Conservation (phyloP, 768 basidiomycete species). For the Trametes coccinea region DNA sequence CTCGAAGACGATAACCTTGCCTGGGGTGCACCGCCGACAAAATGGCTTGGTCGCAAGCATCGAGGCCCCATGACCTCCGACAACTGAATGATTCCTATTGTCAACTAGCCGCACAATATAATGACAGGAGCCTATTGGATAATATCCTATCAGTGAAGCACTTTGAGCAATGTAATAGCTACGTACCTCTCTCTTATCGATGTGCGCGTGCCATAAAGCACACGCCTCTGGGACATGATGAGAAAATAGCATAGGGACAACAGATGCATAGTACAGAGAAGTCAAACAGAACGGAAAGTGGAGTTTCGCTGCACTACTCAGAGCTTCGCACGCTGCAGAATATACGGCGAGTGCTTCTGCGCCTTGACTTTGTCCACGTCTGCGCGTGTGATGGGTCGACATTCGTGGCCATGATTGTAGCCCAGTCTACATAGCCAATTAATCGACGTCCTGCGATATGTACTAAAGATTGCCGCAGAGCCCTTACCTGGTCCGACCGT, state of each 20-base stretch:
- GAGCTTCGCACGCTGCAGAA: conserved; percentile 44
- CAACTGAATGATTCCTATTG: too few species aligned
- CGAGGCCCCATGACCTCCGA: background rate
- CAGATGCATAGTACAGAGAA: too few species aligned
- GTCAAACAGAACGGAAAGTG: background rate
- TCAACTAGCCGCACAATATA: too few species aligned
- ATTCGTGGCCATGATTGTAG: conserved; percentile 78
- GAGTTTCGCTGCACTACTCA: conserved; percentile 23
- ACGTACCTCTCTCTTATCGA: too few species aligned
- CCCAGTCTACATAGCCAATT: conserved; percentile 51
- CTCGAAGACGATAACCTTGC: conserved; percentile 26
- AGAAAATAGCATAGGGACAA: too few species aligned
- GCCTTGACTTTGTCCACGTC: conserved; percentile 82
- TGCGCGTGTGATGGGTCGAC: conserved; percentile 54
- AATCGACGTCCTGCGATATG: too few species aligned
- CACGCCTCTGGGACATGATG: too few species aligned
- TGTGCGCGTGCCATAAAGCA: too few species aligned
- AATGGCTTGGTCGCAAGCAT: background rate
- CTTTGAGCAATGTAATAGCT: too few species aligned
- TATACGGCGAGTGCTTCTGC: conserved; percentile 50
- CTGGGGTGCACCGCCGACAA: conserved; percentile 15
- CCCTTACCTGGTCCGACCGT: conserved; percentile 64
- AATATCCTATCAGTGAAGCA: too few species aligned
- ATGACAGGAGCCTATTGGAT: too few species aligned
- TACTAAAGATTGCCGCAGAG: background rate